Evolutionary conservation across 805 yeast genomes (phyloP).

Genomic region (Starmera caribaea): DNA sequence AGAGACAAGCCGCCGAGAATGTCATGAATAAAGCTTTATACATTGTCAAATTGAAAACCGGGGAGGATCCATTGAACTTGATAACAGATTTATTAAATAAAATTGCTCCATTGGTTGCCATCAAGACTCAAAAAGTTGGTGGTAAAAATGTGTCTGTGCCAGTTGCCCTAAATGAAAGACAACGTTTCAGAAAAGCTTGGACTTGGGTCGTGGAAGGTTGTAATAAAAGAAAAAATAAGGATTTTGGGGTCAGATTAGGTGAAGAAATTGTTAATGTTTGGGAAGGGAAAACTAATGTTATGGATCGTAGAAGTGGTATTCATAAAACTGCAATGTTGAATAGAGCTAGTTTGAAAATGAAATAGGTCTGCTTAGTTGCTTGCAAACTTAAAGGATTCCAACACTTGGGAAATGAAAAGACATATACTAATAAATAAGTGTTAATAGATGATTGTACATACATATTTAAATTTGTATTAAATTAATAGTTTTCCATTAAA

Average conservation of each 20-base stretch:
- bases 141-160: constrained; percentile 82
- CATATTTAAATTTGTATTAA: too few relatives aligned
- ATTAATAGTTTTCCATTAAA: background rate
- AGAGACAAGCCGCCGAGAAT: constrained; percentile 71
- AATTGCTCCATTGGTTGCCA: constrained; percentile 76
- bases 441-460: too few relatives aligned
- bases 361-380: constrained; percentile 13
- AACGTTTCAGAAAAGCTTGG: constrained; percentile 81
- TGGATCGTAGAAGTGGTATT: constrained; percentile 72
- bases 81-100: constrained; percentile 68
- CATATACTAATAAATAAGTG: too few relatives aligned
- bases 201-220: constrained; percentile 86
- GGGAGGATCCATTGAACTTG: constrained; percentile 72
- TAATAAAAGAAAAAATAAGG: constrained; percentile 66
- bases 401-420: too few relatives aligned
- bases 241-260: constrained; percentile 78
- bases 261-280: constrained; percentile 78
- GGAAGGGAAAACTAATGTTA: constrained; percentile 73
- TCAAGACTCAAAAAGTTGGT: constrained; percentile 68
- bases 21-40: constrained; percentile 71
- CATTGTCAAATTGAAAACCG: constrained; percentile 58
- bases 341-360: constrained; percentile 63
- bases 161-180: constrained; percentile 70
- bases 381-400: too few relatives aligned
- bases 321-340: constrained; percentile 84